Evolutionary conservation across 495 filamentous ascomycete species (phyloP), one percentile per base, ranked within the genome.

Genomic region (Immersiella caudata): DNA sequence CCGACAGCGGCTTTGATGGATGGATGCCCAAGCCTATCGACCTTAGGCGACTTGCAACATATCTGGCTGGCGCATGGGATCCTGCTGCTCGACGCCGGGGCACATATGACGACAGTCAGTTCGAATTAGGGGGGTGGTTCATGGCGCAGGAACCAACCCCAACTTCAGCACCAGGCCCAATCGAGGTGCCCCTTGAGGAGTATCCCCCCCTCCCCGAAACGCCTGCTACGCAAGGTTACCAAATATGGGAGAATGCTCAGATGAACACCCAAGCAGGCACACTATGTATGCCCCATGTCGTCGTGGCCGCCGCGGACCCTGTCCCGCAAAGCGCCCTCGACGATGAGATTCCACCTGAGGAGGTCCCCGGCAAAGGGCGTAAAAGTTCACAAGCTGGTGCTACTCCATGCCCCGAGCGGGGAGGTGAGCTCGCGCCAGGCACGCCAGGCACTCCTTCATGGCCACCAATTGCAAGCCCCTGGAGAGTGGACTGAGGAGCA

Each of bases 1-100:
- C 64, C 3, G 60, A 69, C 0, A 60, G 55, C 11, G 71, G 69
- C 0, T 73, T 94, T 67, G 92, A 94, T 69, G 92, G 90, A 54
- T 94, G 91, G 90, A 90, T 94, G 71, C 70, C 86, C 74, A 90
- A 89, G 72, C 88, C 83, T 0, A 83, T 91, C 67, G 81, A 90
- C 64, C 90, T 91, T 72, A 82, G 83, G 60, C 46, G 61, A n/a
- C 29, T 73, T 5, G 62, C 25, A 0, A 60, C 57, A 0, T 73
- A 65, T 49, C 57, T 73, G 0, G 67, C 58, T 1, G 71, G 69
- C 7, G 69, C 69, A 0, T 27, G 71, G 22, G 69, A 73, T 16
- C 16, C 29, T 0, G 26, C 35, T 7, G 36, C 71, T 12, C 61
- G 66, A 6, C 55, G 21, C 20, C 50, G 25, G 5, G 67, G 69